Evolutionary conservation across 768 basidiomycete species (phyloP).

Genomic region (Neoboletus subvelutipes): DNA sequence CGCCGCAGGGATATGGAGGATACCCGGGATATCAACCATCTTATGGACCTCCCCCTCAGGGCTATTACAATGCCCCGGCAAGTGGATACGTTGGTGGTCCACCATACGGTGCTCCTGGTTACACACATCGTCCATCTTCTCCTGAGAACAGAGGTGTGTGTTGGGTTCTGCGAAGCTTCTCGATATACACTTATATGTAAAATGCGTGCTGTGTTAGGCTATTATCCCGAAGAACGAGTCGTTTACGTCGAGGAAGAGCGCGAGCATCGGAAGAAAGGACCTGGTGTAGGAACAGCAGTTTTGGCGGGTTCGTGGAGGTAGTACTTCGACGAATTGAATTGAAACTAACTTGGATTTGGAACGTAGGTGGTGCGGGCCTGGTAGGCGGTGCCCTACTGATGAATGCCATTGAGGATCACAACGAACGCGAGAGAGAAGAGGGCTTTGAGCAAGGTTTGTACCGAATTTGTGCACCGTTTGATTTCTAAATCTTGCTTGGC

Average conservation of each 20-base stretch:
- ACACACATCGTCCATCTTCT: neutral
- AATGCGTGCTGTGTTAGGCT: slow-evolving; percentile 22
- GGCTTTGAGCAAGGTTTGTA: slow-evolving; percentile 38
- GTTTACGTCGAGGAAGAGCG: slow-evolving; percentile 39
- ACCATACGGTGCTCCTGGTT: slow-evolving; percentile 5
- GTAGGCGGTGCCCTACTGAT: slow-evolving; percentile 59
- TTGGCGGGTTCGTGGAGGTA: slow-evolving; percentile 41
- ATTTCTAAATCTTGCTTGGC: slow-evolving; percentile 6
- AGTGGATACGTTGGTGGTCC: slow-evolving; percentile 17
- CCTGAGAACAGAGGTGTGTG: slow-evolving; percentile 24
- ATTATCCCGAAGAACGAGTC: slow-evolving; percentile 33
- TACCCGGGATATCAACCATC: neutral
- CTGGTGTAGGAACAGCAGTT: slow-evolving; percentile 49
- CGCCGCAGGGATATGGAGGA: slow-evolving; percentile 23
- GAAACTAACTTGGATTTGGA: slow-evolving; percentile 5
- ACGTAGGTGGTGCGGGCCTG: slow-evolving; percentile 59
- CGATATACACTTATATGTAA: neutral
- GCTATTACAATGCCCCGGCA: slow-evolving; percentile 14
- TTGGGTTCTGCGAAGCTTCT: neutral
- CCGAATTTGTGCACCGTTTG: slow-evolving; percentile 2
- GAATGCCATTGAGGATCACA: slow-evolving; percentile 47
- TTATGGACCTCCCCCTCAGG: slow-evolving; percentile 9
- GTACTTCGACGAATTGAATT: neutral
- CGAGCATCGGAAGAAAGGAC: slow-evolving; percentile 44
- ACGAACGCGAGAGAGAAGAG: slow-evolving; percentile 32